Evolutionary conservation across 2,329 filamentous ascomycete genomes (phyloP), one percentile per base, ranked within the genome.

Genomic region (Biscogniauxia marginata): DNA sequence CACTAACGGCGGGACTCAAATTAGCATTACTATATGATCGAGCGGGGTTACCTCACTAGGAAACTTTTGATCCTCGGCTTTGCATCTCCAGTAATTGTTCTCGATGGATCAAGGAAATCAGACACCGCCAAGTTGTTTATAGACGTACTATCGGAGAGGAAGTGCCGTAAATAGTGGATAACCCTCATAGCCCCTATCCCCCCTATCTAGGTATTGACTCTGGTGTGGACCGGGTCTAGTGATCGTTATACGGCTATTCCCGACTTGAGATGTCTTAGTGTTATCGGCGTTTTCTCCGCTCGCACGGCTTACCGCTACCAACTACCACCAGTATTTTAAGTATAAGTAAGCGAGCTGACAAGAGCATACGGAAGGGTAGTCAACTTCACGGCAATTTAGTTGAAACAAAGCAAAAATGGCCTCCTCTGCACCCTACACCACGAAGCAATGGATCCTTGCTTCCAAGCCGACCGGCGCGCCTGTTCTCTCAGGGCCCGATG

Each of bases 371-470:
- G 30, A 16, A 8, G n/a, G 9, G 30, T 39, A 5, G 30, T 30
- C 25, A 39, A n/a, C n/a, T 39, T 16, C 30, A 16, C 30, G 30
- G 30, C 30, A 46, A 46, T 9, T 9, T 21, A 21, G 45, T n/a
- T 8, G 21, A 46, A 18, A 21, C 16, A 46, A 9, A 49, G n/a
- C 8, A 49, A 23, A 25, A 46, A 58, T 57, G 52, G 47, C 57
- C 45, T 46, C 60, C 11, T 52, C 60, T 16, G 34, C 55, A 20
- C 46, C 58, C 7, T 47, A 58, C 51, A 61, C 65, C 25, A 68
- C 68, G 2, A 68, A 67, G 57, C 67, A 68, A 52, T 69, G 67
- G 68, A 52, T 69, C 18, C 58, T 70, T 20, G 62, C 63, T 9
- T 61, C 59, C 21, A 67, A 68, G 54, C 66, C 68, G 8, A 54